Evolutionary conservation across 164 flowering plant species (phyloP).

Genomic region (Vitis rupestris): DNA sequence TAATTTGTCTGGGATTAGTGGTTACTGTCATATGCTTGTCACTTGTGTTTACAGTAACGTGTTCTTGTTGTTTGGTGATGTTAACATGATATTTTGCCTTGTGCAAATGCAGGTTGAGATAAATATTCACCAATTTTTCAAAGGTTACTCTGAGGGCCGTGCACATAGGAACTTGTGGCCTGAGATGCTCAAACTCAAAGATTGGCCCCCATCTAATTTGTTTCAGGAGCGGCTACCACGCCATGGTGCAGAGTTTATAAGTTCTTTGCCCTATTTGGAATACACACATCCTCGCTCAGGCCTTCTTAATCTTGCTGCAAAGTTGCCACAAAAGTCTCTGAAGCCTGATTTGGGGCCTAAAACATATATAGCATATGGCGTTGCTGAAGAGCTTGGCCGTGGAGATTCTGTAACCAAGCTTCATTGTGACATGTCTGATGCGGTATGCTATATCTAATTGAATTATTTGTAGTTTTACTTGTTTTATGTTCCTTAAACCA

Average conservation of each 20-base stretch:
- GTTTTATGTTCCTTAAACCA: too few species aligned
- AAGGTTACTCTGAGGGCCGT: conserved; percentile 33
- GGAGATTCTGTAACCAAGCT: conserved; percentile 56
- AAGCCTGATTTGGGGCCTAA: conserved; percentile 56
- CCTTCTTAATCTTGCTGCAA: conserved; percentile 38
- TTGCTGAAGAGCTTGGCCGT: conserved; percentile 33
- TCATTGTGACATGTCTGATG: conserved; percentile 56
- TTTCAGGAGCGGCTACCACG: conserved; percentile 43
- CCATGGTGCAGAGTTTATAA: conserved; percentile 42
- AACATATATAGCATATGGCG: conserved; percentile 53
- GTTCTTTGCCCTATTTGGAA: conserved; percentile 44
- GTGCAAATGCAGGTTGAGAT: conserved; percentile 32
- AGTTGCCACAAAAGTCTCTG: conserved; percentile 26
- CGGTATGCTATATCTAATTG: conserved; percentile 23
- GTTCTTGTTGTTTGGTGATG: too few species aligned
- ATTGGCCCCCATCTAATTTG: conserved; percentile 43
- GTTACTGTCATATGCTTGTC: too few species aligned
- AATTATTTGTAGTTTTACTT: too few species aligned
- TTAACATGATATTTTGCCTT: too few species aligned
- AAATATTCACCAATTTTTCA: conserved; percentile 38
- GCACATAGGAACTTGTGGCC: conserved; percentile 24
- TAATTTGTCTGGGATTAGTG: too few species aligned
- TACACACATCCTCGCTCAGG: conserved; percentile 43
- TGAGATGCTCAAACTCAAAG: conserved; percentile 43
- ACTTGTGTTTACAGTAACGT: too few species aligned